Percentiles rank a stretch among this genome's conserved stretches.
These are phyloP conservation scores for Yueomyces sinensis DNA, from an alignment of 805 yeast genomes.

Conservation along the genomic window DNA sequence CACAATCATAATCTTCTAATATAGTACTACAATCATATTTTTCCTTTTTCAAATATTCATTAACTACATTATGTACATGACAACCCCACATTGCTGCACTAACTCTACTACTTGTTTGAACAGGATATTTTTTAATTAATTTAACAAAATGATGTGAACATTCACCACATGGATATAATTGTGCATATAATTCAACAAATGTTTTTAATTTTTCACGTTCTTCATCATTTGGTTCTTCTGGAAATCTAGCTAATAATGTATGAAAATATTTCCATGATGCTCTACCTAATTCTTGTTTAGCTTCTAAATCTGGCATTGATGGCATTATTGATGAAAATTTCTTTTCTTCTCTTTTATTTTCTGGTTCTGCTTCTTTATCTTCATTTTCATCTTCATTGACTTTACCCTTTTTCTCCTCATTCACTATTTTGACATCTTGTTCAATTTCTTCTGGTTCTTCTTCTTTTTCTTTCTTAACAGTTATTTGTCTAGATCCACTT, in stretches of 20 bases:
- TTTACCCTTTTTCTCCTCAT: not conserved
- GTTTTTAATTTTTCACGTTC: constrained; percentile 50
- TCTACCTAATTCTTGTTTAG: constrained; percentile 68
- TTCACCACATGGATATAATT: constrained; percentile 94
- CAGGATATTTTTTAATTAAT: constrained; percentile 62
- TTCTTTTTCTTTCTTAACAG: not conserved
- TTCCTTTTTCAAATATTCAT: constrained; percentile 52
- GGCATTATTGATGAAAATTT: constrained; percentile 68
- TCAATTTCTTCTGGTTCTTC: not conserved
- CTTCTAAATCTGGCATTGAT: constrained; percentile 67
- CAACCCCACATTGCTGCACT: constrained; percentile 96
- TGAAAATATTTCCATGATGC: constrained; percentile 90
- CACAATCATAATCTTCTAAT: constrained; percentile 88
- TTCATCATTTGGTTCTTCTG: constrained; percentile 57
- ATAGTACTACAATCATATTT: constrained; percentile 76
- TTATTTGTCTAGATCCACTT: not conserved
- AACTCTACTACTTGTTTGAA: constrained; percentile 63
- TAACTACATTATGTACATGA: constrained; percentile 77
- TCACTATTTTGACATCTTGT: not conserved
- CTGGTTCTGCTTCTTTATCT: not conserved
- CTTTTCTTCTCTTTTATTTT: not conserved
- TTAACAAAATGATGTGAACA: constrained; percentile 85
- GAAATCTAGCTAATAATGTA: constrained; percentile 84
- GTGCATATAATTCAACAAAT: constrained; percentile 66
- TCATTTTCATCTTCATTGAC: not conserved